A percentile compares a stretch with the other conserved stretches of the same genome.
phyloP scores from a whole-genome alignment of 2,329 filamentous ascomycete genomes.

The Fusarium xyrophilum region DNA sequence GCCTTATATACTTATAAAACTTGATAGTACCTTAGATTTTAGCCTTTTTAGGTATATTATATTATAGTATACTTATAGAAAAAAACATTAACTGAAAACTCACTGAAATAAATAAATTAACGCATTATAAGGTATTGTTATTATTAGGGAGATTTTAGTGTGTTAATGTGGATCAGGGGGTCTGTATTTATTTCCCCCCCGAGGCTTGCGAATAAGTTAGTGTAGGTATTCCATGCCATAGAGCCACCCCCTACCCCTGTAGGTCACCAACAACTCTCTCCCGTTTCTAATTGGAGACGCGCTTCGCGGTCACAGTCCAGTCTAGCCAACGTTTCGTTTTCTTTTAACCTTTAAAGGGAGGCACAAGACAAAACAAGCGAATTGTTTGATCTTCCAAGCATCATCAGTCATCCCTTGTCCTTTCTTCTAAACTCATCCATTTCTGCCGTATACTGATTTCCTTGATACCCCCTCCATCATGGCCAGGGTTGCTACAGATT shows the following conservation, averaged over 20 bases:
- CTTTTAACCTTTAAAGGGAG: conserved; percentile 7
- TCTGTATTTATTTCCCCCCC: no score
- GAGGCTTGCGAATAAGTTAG: no score
- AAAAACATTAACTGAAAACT: no score
- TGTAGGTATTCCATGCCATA: background rate
- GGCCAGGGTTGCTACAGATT: conserved; percentile 56
- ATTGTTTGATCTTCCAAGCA: background rate
- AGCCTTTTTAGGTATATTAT: no score
- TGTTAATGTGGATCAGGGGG: no score
- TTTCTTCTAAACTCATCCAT: background rate
- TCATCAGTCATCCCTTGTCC: background rate
- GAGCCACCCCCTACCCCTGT: conserved; percentile 24
- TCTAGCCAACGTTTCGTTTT: conserved; percentile 33
- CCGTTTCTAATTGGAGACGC: conserved; percentile 36
- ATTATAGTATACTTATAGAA: no score
- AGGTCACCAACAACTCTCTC: background rate
- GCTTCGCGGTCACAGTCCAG: conserved; percentile 36
- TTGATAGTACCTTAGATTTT: no score
- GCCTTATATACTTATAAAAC: no score
- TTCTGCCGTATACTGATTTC: background rate
- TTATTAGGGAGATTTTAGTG: no score
- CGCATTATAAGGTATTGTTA: no score
- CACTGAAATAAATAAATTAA: no score
- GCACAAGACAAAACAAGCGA: conserved; percentile 17
- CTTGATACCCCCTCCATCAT: conserved; percentile 41